A percentile compares a stretch with the other conserved stretches of the same genome.
These are phyloP conservation scores for Zalaria obscura DNA, from an alignment of 2,329 filamentous ascomycete species.

Conservation along the genomic window DNA sequence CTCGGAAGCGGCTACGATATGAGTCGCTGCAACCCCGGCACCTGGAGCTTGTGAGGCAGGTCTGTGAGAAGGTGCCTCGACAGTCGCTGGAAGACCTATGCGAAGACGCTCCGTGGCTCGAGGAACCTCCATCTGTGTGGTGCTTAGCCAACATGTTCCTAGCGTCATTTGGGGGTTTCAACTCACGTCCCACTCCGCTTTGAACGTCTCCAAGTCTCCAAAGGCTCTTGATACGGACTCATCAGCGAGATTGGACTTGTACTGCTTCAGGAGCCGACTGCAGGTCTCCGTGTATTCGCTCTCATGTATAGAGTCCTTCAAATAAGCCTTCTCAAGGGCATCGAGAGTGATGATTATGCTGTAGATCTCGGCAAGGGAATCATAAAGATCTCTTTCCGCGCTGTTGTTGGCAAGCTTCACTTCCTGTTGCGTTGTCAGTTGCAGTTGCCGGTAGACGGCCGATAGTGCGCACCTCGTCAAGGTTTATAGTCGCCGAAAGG, in stretches of 20 bases:
- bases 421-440: conserved; percentile 43
- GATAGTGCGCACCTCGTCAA: conserved; percentile 57
- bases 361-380: conserved; percentile 92
- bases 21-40: conserved; percentile 30
- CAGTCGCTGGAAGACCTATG: conserved; percentile 81
- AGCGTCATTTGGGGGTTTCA: background rate
- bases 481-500: conserved; percentile 77
- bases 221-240: conserved; percentile 85
- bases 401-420: conserved; percentile 80
- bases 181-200: conserved; percentile 77
- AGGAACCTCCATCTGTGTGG: conserved; percentile 70
- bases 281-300: conserved; percentile 93
- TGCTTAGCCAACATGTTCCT: conserved; percentile 4
- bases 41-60: conserved; percentile 30
- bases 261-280: conserved; percentile 85
- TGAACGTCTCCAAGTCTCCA: conserved; percentile 79
- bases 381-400: conserved; percentile 82
- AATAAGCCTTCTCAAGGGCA: conserved; percentile 88
- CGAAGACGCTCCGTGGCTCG: conserved; percentile 84
- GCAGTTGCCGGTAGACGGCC: background rate
- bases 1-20: conserved; percentile 80
- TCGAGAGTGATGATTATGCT: conserved; percentile 94
- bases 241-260: conserved; percentile 84
- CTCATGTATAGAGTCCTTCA: conserved; percentile 88
- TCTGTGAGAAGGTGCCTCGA: conserved; percentile 40